A percentile compares a stretch with the other conserved stretches of the same genome.
Evolutionary conservation across 768 basidiomycete genomes (phyloP).

Genomic region (Mycena vulgaris): DNA sequence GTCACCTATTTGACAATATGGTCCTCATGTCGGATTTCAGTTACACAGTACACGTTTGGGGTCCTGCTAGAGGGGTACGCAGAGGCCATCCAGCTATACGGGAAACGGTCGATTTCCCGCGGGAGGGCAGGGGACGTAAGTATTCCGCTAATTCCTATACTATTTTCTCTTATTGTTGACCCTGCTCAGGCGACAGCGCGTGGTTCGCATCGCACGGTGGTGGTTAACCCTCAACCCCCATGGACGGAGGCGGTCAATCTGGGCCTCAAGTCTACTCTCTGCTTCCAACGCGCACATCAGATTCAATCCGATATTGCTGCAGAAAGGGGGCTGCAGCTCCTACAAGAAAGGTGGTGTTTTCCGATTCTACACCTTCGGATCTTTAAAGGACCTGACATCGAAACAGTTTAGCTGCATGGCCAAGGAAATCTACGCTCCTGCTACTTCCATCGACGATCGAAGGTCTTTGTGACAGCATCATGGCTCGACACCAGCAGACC

Average conservation of each 20-base stretch:
- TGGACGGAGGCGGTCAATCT: neutral
- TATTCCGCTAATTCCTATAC: neutral
- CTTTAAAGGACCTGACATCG: conserved; percentile 1
- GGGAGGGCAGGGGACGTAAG: neutral
- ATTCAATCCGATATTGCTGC: neutral
- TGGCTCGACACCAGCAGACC: neutral
- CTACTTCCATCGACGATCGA: neutral
- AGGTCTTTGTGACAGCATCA: neutral
- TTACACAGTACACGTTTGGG: neutral
- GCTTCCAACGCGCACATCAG: neutral
- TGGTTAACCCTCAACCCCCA: neutral
- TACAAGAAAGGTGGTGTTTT: neutral
- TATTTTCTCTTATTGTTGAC: neutral
- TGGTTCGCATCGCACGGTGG: neutral
- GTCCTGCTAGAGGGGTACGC: neutral
- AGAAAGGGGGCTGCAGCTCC: neutral
- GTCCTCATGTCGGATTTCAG: neutral
- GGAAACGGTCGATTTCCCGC: neutral
- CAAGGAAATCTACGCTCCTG: neutral
- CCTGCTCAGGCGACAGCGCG: neutral
- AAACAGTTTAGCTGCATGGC: neutral
- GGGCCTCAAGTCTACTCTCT: neutral
- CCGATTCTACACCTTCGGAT: neutral
- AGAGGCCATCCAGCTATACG: neutral
- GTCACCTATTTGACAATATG: neutral